Evolutionary conservation across 352 stramenopile genomes (phyloP), one percentile per base, ranked within the genome.

Genomic region (Phytophthora nicotianae): DNA sequence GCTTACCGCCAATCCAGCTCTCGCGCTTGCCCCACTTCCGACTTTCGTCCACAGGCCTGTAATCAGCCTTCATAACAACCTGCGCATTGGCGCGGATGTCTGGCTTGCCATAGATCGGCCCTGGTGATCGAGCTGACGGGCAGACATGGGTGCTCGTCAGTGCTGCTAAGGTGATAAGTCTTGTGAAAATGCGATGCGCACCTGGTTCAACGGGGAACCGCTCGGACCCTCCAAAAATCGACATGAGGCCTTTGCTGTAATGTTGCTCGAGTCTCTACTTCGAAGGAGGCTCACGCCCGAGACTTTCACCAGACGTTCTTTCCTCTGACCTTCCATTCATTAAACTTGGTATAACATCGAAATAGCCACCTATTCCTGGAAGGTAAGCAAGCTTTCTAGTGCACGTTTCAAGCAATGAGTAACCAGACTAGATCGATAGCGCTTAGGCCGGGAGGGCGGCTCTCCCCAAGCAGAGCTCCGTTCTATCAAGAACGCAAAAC

Each of bases 181-280:
- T 16, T 50, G 27, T 33, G 4, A 14, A 29, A 10, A 10, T 42
- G 14, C 7, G 4, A 38, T n/a, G 56, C 59, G 19, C 55, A 91
- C 80, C 82, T 68, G 78, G 57, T 70, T 92, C 85, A 62, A 74
- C 66, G 35, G 83, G 77, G 61, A 94, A 94, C 27, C 85, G 76
- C 55, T 90, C 83, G 3, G 85, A 92, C 54, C 81, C 75, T 13
- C 81, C 83, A 62, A 94, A 94, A 65, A 94, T 92, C 46, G 83
- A 88, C 81, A 90, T 90, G 45, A n/a, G 29, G 24, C 10, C 17
- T 48, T 43, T 38, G 21, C 47, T 9, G 14, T 55, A 55, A 42
- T 55, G 48, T 1, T 17, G 10, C 27, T 51, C 32, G 35, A 17
- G 10, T 16, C 10, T 46, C 40, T 19, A 9, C 16, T n/a, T 38